Conservation (phyloP, 208 protist genomes). For the Trypanosoma melophagium region DNA sequence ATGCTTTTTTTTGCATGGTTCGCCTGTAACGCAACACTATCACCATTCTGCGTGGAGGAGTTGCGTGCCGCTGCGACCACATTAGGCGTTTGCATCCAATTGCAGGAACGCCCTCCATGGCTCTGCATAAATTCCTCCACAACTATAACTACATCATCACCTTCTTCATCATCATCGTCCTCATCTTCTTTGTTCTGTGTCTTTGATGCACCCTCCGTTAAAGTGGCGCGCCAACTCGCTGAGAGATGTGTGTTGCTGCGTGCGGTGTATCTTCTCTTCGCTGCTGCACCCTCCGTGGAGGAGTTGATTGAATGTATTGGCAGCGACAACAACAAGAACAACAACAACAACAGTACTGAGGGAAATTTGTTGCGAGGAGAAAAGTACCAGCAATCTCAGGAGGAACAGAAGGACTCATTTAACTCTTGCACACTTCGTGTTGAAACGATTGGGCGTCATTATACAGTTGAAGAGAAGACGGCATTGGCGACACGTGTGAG, state of each 20-base stretch:
- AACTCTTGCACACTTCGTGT: slow-evolving; percentile 23
- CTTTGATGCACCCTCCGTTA: slow-evolving; percentile 18
- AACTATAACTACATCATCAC: no score
- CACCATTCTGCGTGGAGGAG: slow-evolving; percentile 55
- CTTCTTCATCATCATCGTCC: not conserved
- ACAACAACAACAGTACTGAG: not conserved
- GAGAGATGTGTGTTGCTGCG: slow-evolving; percentile 24
- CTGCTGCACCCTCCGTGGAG: slow-evolving; percentile 44
- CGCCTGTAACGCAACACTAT: slow-evolving; percentile 57
- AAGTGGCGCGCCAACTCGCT: slow-evolving; percentile 5
- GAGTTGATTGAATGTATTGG: slow-evolving; percentile 29
- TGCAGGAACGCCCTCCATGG: slow-evolving; percentile 33
- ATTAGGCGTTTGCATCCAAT: slow-evolving; percentile 34
- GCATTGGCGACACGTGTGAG: slow-evolving; percentile 22
- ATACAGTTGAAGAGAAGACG: slow-evolving; percentile 48
- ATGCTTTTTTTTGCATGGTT: slow-evolving; percentile 78
- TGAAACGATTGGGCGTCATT: slow-evolving; percentile 75
- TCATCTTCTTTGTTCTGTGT: slow-evolving; percentile 16
- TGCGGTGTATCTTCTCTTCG: slow-evolving; percentile 40
- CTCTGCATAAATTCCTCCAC: slow-evolving; percentile 9
- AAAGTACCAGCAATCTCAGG: not conserved
- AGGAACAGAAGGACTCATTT: not conserved
- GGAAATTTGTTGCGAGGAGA: not conserved
- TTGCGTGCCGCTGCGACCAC: slow-evolving; percentile 46
- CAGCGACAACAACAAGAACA: not conserved